These are phyloP conservation scores for Carpinus viminea DNA, from an alignment of 306 rosid genomes.

Conservation along the genomic window DNA sequence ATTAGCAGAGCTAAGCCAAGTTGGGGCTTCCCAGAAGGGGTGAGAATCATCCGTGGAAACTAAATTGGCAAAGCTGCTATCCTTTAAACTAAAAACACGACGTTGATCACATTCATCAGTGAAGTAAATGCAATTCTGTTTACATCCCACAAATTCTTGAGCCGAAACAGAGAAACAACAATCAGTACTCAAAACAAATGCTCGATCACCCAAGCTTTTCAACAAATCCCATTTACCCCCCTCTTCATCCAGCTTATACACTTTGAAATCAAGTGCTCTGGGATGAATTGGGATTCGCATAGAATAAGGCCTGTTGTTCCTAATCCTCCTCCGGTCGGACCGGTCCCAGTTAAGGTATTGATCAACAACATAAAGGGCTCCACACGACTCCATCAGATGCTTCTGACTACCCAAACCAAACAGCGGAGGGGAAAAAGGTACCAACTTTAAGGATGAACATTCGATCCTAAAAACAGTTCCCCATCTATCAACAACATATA, in stretches of 20 bases:
- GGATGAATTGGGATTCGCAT: background rate
- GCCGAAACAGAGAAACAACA: constrained; percentile 31
- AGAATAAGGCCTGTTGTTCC: background rate
- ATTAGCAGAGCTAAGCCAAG: background rate
- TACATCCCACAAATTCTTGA: constrained; percentile 25
- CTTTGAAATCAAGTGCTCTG: constrained; percentile 46
- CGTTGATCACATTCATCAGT: constrained; percentile 22
- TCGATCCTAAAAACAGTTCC: constrained; percentile 69
- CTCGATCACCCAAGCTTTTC: constrained; percentile 32
- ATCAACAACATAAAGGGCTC: constrained; percentile 65
- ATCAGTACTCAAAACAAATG: constrained; percentile 39
- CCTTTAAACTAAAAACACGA: background rate
- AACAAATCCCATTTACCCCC: constrained; percentile 45
- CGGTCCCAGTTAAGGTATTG: constrained; percentile 34
- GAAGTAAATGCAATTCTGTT: constrained; percentile 43
- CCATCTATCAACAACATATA: constrained; percentile 63
- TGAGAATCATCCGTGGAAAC: background rate
- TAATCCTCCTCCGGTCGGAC: constrained; percentile 16
- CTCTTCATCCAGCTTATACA: constrained; percentile 45
- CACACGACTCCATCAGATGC: constrained; percentile 68
- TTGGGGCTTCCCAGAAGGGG: background rate
- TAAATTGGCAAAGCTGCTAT: background rate
- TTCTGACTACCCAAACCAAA: constrained; percentile 60
- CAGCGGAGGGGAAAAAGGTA: constrained; percentile 56
- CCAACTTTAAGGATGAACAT: constrained; percentile 31